phyloP scores from a whole-genome alignment of 1,284 basidiomycete species.

The Leucoagaricus sp. region DNA sequence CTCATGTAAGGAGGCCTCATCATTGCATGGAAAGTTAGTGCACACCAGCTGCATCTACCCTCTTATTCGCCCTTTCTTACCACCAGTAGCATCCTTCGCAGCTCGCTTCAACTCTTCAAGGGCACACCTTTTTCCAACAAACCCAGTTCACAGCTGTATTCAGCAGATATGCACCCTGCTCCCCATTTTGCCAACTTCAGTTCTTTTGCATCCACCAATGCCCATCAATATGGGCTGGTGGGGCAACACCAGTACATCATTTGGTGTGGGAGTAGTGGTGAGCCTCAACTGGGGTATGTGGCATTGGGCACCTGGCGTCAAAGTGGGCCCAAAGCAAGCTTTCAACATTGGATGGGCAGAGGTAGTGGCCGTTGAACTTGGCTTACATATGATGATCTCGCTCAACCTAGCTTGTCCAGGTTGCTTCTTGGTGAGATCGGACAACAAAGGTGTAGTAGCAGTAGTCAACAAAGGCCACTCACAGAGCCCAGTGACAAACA shows the following conservation, averaged over 20 bases:
- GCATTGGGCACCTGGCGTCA: slow-evolving; percentile 30
- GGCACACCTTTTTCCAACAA: no score
- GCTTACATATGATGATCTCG: not conserved
- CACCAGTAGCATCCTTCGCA: no score
- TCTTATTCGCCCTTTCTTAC: slow-evolving; percentile 10
- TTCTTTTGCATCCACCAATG: no score
- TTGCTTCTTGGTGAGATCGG: not conserved
- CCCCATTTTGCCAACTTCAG: no score
- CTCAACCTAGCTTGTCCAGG: not conserved
- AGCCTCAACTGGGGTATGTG: slow-evolving; percentile 31
- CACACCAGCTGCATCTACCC: slow-evolving; percentile 21
- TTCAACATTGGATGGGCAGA: slow-evolving; percentile 4
- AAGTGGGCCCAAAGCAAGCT: not conserved
- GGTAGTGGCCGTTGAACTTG: not conserved
- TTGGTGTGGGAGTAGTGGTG: slow-evolving; percentile 39
- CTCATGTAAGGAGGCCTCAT: slow-evolving; percentile 32
- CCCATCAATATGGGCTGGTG: slow-evolving; percentile 38
- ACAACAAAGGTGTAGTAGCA: not conserved
- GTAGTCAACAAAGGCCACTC: not conserved
- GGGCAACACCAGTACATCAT: slow-evolving; percentile 41
- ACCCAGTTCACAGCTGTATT: no score
- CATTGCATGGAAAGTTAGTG: slow-evolving; percentile 38
- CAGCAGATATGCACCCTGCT: no score
- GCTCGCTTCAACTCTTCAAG: no score
- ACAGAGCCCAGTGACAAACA: not conserved